Evolutionary conservation across 306 rosid genomes (phyloP).

Genomic region (Echinosophora koreensis): DNA sequence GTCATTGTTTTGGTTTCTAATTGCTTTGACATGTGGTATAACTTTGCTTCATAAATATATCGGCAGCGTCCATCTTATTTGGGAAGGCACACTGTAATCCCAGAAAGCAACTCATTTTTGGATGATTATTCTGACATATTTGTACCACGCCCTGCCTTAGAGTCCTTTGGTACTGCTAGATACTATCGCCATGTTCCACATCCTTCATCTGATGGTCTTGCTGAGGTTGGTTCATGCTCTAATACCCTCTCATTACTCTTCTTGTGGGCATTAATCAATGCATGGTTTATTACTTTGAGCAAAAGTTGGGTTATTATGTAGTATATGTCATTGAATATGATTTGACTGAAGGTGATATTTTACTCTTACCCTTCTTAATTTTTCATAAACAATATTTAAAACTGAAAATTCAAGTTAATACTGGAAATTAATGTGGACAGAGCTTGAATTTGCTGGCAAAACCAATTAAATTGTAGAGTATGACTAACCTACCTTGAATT

Average conservation of each 20-base stretch:
- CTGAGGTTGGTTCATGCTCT: slow-evolving; percentile 67
- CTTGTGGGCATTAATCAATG: slow-evolving; percentile 1
- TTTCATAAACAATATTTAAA: background rate
- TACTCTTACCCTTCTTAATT: background rate
- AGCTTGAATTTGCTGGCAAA: background rate
- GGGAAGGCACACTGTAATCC: slow-evolving; percentile 64
- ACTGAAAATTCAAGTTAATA: background rate
- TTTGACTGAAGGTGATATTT: background rate
- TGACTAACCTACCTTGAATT: background rate
- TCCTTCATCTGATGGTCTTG: slow-evolving; percentile 73
- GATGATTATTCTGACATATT: slow-evolving; percentile 73
- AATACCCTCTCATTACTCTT: slow-evolving; percentile 9
- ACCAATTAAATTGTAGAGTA: background rate
- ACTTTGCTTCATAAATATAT: slow-evolving; percentile 41
- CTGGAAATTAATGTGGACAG: background rate
- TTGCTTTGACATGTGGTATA: slow-evolving; percentile 19
- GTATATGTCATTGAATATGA: background rate
- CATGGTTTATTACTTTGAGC: background rate
- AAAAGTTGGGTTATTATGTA: background rate
- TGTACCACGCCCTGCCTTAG: slow-evolving; percentile 53
- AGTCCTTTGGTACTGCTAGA: slow-evolving; percentile 61
- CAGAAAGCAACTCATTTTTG: slow-evolving; percentile 65
- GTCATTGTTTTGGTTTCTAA: slow-evolving; percentile 31
- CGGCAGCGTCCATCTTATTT: slow-evolving; percentile 76
- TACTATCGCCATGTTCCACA: slow-evolving; percentile 68